These are phyloP conservation scores for Lecanicillium sp. DNA, from an alignment of 2,329 filamentous ascomycete genomes.

Conservation along the genomic window DNA sequence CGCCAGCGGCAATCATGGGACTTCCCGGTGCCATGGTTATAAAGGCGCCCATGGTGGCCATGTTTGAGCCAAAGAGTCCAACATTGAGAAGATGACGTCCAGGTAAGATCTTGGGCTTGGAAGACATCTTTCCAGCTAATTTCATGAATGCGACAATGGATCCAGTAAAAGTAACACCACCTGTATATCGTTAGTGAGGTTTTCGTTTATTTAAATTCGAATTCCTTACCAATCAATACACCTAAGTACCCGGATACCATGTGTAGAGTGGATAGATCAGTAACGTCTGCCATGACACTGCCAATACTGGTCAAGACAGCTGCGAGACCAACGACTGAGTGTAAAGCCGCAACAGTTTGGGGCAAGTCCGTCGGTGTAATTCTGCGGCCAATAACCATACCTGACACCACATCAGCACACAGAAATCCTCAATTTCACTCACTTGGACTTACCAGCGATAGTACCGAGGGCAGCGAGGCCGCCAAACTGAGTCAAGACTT, in stretches of 20 bases:
- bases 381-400: conserved; percentile 70
- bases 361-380: conserved; percentile 85
- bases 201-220: neutral
- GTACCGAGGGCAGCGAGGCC: conserved; percentile 64
- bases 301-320: conserved; percentile 84
- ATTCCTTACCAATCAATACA: conserved; percentile 60
- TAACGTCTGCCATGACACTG: conserved; percentile 68
- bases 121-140: conserved; percentile 74
- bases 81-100: conserved; percentile 71
- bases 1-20: conserved; percentile 69
- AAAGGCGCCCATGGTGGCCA: conserved; percentile 78
- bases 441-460: conserved; percentile 44
- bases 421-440: too few species aligned
- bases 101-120: conserved; percentile 62
- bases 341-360: conserved; percentile 80
- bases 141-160: conserved; percentile 87
- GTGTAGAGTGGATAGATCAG: conserved; percentile 66
- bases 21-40: conserved; percentile 73
- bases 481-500: conserved; percentile 74
- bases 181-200: conserved; percentile 18
- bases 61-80: conserved; percentile 64
- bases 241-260: conserved; percentile 81
- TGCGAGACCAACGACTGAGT: conserved; percentile 83
- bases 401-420: conserved; percentile 22
- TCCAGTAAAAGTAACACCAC: conserved; percentile 82